These are phyloP conservation scores for Diaporthe velutina DNA, from an alignment of 2,329 filamentous ascomycete species.

Conservation along the genomic window DNA sequence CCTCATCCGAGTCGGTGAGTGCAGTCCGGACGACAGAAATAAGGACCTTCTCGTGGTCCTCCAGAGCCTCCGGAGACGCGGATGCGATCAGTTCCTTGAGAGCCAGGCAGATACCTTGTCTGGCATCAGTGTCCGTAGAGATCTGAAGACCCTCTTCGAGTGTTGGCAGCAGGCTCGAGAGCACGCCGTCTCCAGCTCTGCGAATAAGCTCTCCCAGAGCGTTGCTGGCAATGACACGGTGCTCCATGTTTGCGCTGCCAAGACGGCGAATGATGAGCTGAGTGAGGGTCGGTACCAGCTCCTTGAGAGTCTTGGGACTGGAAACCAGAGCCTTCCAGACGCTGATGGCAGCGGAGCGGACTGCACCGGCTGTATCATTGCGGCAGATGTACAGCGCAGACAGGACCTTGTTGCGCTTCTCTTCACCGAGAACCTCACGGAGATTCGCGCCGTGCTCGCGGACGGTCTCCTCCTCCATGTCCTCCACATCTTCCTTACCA, in stretches of 20 bases:
- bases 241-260: conserved; percentile 96
- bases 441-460: conserved; percentile 94
- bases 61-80: conserved; percentile 87
- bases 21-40: conserved; percentile 95
- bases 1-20: conserved; percentile 87
- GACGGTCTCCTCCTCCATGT: conserved; percentile 81
- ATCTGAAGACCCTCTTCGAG: conserved; percentile 91
- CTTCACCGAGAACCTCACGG: conserved; percentile 92
- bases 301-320: conserved; percentile 91
- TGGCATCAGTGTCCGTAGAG: conserved; percentile 91
- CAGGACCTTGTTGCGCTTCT: conserved; percentile 96
- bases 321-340: conserved; percentile 99
- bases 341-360: conserved; percentile 88
- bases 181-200: conserved; percentile 93
- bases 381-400: conserved; percentile 98
- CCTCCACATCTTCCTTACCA: conserved; percentile 81
- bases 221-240: conserved; percentile 98
- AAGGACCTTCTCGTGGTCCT: conserved; percentile 94
- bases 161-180: conserved; percentile 88
- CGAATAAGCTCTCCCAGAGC: conserved; percentile 96
- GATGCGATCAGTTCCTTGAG: conserved; percentile 93
- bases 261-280: conserved; percentile 94
- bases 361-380: conserved; percentile 93
- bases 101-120: conserved; percentile 97
- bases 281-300: conserved; percentile 93